Evolutionary conservation across 495 filamentous ascomycete genomes (phyloP).

Genomic region (Penicillium atrosanguineum): DNA sequence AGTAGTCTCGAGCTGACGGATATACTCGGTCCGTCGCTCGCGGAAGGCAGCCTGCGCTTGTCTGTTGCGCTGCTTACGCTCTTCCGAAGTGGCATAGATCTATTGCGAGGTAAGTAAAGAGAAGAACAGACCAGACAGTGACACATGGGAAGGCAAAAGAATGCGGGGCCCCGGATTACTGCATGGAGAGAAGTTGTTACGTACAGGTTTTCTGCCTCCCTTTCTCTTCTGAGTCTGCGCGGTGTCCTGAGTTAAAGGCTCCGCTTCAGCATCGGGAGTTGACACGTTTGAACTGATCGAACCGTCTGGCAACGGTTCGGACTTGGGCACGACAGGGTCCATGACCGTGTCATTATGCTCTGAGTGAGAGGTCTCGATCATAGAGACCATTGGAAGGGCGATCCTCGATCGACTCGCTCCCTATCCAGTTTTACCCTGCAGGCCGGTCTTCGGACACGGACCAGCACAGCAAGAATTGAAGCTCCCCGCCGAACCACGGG

Average conservation of each 20-base stretch:
- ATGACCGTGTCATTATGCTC: slow-evolving; percentile 43
- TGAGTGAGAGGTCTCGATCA: slow-evolving; percentile 41
- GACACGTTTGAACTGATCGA: slow-evolving; percentile 49
- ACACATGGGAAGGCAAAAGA: slow-evolving; percentile 11
- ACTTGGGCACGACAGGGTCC: slow-evolving; percentile 45
- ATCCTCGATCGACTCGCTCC: slow-evolving; percentile 7
- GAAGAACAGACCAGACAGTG: not conserved
- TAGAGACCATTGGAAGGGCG: slow-evolving; percentile 43
- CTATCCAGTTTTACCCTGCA: slow-evolving; percentile 9
- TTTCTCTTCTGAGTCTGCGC: slow-evolving; percentile 82
- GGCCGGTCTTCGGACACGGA: slow-evolving; percentile 14
- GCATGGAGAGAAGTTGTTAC: slow-evolving; percentile 33
- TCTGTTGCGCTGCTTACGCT: slow-evolving; percentile 94
- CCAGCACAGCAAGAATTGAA: not conserved
- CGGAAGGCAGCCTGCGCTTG: slow-evolving; percentile 97
- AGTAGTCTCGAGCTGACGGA: slow-evolving; percentile 96
- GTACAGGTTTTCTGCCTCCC: slow-evolving; percentile 93
- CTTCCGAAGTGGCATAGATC: slow-evolving; percentile 98
- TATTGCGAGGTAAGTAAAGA: slow-evolving; percentile 28
- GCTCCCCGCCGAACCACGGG: slow-evolving; percentile 18
- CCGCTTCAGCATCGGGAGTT: slow-evolving; percentile 58
- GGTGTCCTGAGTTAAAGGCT: slow-evolving; percentile 54
- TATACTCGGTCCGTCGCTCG: slow-evolving; percentile 96
- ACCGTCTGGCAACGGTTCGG: slow-evolving; percentile 46
- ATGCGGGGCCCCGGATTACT: slow-evolving; percentile 35